Conservation (phyloP, 345 rosid species). For the Acer yangbiense region DNA sequence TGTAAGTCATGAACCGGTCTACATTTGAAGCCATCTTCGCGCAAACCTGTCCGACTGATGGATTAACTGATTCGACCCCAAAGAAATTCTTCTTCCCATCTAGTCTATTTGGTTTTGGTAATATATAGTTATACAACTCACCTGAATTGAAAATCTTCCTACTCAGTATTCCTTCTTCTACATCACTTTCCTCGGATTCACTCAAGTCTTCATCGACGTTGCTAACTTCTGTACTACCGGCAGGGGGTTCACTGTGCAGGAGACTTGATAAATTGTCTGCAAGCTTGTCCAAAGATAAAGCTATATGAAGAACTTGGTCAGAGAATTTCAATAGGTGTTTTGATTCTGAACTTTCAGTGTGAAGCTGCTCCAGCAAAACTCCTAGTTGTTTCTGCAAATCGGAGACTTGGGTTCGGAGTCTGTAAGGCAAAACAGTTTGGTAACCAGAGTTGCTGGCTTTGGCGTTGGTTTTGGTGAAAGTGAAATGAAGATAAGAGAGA, state of each 20-base stretch:
- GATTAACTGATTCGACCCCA: slow-evolving; percentile 48
- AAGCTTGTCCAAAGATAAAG: slow-evolving; percentile 48
- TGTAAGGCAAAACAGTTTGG: slow-evolving; percentile 18
- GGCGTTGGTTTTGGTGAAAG: slow-evolving; percentile 22
- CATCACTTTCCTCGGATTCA: slow-evolving; percentile 37
- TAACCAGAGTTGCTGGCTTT: slow-evolving; percentile 3
- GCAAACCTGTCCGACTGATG: slow-evolving; percentile 46
- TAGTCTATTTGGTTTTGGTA: slow-evolving; percentile 42
- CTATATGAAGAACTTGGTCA: slow-evolving; percentile 48
- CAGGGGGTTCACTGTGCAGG: slow-evolving; percentile 17
- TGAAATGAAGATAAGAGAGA: slow-evolving; percentile 28
- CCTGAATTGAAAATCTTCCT: slow-evolving; percentile 36
- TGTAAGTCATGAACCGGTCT: slow-evolving; percentile 51
- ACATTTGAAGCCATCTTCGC: slow-evolving; percentile 28
- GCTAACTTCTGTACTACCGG: slow-evolving; percentile 25
- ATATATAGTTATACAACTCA: slow-evolving; percentile 45
- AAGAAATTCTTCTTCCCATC: slow-evolving; percentile 47
- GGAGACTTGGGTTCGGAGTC: slow-evolving; percentile 37
- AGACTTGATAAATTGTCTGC: slow-evolving; percentile 31
- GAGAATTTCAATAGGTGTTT: slow-evolving; percentile 35
- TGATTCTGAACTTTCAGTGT: slow-evolving; percentile 28
- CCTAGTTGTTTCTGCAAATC: slow-evolving; percentile 44
- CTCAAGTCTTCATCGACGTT: slow-evolving; percentile 33
- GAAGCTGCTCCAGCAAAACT: slow-evolving; percentile 43
- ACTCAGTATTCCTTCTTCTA: slow-evolving; percentile 24